Conservation (phyloP, 129 eudicot genomes). For the Saussurea involucrata region DNA sequence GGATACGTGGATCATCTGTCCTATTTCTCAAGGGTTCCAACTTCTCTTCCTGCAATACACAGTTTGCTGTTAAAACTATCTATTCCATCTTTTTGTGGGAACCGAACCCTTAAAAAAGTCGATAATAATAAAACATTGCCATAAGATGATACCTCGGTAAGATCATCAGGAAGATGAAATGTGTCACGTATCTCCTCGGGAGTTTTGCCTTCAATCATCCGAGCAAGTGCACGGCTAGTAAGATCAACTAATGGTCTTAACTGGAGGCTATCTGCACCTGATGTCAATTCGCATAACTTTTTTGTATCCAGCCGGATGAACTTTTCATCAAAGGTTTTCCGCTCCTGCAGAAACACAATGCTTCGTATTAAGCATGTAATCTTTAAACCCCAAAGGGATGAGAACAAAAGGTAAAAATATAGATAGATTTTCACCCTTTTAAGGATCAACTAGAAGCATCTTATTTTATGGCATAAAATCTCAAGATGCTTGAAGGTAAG, state of each 20-base stretch:
- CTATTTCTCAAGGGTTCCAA: slow-evolving; percentile 67
- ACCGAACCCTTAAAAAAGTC: background rate
- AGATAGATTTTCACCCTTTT: slow-evolving; percentile 1
- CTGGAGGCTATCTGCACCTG: slow-evolving; percentile 92
- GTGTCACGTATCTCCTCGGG: slow-evolving; percentile 92
- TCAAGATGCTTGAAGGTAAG: background rate
- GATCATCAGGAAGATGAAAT: slow-evolving; percentile 87
- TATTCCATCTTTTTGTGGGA: background rate
- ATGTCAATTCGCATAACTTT: slow-evolving; percentile 70
- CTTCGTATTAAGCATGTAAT: background rate
- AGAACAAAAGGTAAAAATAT: background rate
- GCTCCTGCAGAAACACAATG: slow-evolving; percentile 42
- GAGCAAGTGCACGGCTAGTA: slow-evolving; percentile 89
- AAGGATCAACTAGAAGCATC: background rate
- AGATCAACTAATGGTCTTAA: slow-evolving; percentile 90
- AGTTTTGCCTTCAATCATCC: slow-evolving; percentile 89
- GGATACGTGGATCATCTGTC: slow-evolving; percentile 74
- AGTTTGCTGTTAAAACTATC: background rate
- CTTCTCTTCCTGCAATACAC: slow-evolving; percentile 64
- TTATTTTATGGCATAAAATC: background rate
- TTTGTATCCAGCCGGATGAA: slow-evolving; percentile 70
- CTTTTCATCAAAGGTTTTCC: slow-evolving; percentile 79
- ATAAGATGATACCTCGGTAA: slow-evolving; percentile 61
- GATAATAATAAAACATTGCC: background rate
- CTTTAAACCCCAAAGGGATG: background rate